Base-by-base conservation (phyloP, 257 asterid genomes). In the Solanum sejunctum region DNA sequence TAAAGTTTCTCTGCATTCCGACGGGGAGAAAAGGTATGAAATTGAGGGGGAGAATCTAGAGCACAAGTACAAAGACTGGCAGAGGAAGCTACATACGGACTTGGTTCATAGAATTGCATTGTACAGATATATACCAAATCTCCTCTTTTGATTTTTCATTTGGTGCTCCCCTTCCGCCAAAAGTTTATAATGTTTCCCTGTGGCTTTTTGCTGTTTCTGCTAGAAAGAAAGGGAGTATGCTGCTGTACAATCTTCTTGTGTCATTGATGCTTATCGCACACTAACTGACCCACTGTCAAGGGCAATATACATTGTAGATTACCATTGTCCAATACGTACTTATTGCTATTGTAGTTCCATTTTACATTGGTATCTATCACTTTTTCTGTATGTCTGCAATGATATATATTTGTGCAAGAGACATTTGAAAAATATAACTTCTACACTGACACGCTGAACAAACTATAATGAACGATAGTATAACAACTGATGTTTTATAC, bases 51-150 rank as follows among this genome's bases (percentile, higher is more conserved):
- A 26, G 26, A 26, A 26, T 26, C 26, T 26, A 26, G 26, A 26
- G 26, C 26, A 26, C 26, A 26, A 26, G 26, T 26, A 97, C 87
- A 97, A 97, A 89, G 91, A 92, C 84, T 97, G 99, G 98, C 99
- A 95, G 89, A 97, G 92, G 93, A 97, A 94, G 90, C 94, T 97
- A 86, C 99, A 97, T 91, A 98, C 98, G 32, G 99, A 97, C 89
- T 91, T 95, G 49, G 98, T 97, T 87, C 45, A 75, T 49, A 47
- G 12, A 13, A 75, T 49, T 12, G 15, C 15, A 8, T 49, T 47
- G 21, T 73, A 8, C 6, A 6, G 12, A 15, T 75, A 13, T 4
- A 49, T 21, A 2, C 67, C 5, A 4, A 17, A 10, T 60, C 26
- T 45, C 4, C 17, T 23, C 58, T 41, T n/a, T 3, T 28, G 1